Conservation (phyloP, 2,329 filamentous ascomycete species). For the Sclerotinia subarctica region DNA sequence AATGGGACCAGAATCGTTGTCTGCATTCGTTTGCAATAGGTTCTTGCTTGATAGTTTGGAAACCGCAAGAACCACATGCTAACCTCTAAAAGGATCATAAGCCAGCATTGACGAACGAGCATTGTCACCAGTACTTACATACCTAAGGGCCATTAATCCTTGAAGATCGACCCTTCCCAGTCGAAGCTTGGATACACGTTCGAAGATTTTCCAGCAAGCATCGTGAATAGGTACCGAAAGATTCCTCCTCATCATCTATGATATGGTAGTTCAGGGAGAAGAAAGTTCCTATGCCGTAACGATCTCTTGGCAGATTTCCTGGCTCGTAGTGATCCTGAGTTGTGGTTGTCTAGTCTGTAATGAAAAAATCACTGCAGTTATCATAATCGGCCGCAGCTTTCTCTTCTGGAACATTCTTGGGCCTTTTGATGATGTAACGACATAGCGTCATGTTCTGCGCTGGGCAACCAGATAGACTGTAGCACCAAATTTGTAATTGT, state of each 20-base stretch:
- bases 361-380: slow-evolving; percentile 20
- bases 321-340: background rate
- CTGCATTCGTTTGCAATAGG: background rate
- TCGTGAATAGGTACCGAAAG: slow-evolving; percentile 22
- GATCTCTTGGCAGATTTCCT: background rate
- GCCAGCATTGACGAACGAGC: background rate
- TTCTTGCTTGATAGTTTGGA: slow-evolving; percentile 21
- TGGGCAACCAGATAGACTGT: too few species aligned
- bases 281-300: slow-evolving; percentile 13
- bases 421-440: slow-evolving; percentile 23
- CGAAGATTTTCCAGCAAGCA: slow-evolving; percentile 27
- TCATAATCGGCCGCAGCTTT: slow-evolving; percentile 17
- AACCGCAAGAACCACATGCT: slow-evolving; percentile 22
- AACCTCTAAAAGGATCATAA: background rate
- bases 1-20: slow-evolving; percentile 19
- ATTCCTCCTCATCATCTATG: background rate
- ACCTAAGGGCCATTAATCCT: slow-evolving; percentile 24
- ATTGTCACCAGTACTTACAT: background rate
- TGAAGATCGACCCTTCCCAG: slow-evolving; percentile 24
- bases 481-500: too few species aligned
- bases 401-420: slow-evolving; percentile 1
- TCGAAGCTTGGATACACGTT: slow-evolving; percentile 18
- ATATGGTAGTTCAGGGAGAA: slow-evolving; percentile 9
- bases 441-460: too few species aligned
- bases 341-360: slow-evolving; percentile 17